phyloP scores from a whole-genome alignment of 2,329 filamentous ascomycete genomes.

The Botrytis squamosa region DNA sequence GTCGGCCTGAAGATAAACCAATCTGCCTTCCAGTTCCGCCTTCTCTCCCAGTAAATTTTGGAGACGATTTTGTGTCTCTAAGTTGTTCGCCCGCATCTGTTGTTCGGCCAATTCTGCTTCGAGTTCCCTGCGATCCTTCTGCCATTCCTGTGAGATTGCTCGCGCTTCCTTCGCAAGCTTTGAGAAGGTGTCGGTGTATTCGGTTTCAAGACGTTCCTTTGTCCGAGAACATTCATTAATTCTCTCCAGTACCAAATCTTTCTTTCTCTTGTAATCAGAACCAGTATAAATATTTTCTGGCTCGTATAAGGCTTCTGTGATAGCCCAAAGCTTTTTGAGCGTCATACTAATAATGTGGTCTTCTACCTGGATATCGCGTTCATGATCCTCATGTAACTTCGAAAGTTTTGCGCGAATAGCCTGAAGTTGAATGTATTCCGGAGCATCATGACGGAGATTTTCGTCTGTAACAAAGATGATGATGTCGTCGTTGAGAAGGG shows the following conservation, averaged over 20 bases:
- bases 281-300: not conserved
- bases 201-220: not conserved
- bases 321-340: no score
- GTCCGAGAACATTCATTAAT: not conserved
- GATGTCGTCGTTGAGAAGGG: not conserved
- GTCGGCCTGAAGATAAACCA: fast-evolving
- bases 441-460: not conserved
- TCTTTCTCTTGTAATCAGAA: not conserved
- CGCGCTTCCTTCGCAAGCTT: not conserved
- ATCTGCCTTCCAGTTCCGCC: not conserved
- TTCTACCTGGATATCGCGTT: not conserved
- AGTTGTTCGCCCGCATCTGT: no score
- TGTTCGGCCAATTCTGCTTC: not conserved
- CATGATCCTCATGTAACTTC: not conserved
- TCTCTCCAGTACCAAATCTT: not conserved
- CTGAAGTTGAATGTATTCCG: not conserved
- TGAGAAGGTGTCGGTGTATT: not conserved
- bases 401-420: not conserved
- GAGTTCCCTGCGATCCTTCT: fast-evolving
- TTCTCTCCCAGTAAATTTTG: not conserved
- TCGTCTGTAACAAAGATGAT: not conserved
- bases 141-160: not conserved
- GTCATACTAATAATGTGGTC: not conserved
- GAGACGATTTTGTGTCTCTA: not conserved
- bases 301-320: not conserved